Conservation (phyloP, 495 filamentous ascomycete species). For the Aspergillus ellipticus region DNA sequence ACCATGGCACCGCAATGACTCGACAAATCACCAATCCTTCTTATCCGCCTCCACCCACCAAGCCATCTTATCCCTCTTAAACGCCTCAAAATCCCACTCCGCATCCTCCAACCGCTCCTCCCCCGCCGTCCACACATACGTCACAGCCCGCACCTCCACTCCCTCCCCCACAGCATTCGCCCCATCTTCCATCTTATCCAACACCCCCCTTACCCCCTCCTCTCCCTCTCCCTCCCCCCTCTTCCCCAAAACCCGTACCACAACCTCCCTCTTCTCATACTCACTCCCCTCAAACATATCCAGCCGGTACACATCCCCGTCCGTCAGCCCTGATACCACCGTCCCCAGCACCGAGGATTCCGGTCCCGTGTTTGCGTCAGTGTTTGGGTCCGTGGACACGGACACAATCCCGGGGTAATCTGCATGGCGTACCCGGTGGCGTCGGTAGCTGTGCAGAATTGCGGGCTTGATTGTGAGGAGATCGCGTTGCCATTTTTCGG, state of each 20-base stretch:
- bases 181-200: constrained; percentile 27
- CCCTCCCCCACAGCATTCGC: constrained; percentile 27
- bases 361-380: not conserved
- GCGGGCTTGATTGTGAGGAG: constrained; percentile 68
- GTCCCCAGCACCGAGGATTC: constrained; percentile 66
- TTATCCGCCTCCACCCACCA: constrained; percentile 45
- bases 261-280: constrained; percentile 63
- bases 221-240: constrained; percentile 5
- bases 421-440: constrained; percentile 60
- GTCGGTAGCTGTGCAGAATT: constrained; percentile 65
- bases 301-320: constrained; percentile 68
- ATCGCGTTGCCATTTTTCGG: constrained; percentile 46
- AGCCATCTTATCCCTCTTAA: constrained; percentile 64
- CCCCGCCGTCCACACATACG: constrained; percentile 70
- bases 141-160: constrained; percentile 60
- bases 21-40: constrained; percentile 35
- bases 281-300: constrained; percentile 79
- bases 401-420: constrained; percentile 86
- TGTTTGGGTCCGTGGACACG: not conserved
- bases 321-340: constrained; percentile 73
- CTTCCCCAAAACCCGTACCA: constrained; percentile 44
- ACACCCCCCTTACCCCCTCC: constrained; percentile 22
- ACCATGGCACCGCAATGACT: too few relatives aligned
- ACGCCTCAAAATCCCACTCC: constrained; percentile 83
- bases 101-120: constrained; percentile 50